phyloP scores from a whole-genome alignment of 176 grass and related monocot species.

The Carex pumila region DNA sequence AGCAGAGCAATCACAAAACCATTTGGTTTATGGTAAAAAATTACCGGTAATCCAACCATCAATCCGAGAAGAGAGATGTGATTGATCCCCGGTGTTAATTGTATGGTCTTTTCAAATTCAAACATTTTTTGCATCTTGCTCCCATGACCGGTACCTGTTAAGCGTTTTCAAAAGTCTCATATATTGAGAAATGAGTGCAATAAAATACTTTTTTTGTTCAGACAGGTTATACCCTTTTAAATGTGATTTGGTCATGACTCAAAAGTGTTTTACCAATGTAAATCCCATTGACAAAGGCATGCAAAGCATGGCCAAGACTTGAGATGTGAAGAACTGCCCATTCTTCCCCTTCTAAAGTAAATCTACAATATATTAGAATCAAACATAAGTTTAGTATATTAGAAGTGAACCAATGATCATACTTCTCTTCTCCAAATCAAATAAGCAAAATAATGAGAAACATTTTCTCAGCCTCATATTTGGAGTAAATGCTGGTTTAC shows the following conservation, averaged over 20 bases:
- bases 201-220: not conserved
- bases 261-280: constrained; percentile 38
- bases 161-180: not conserved
- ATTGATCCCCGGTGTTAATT: constrained; percentile 40
- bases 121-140: constrained; percentile 75
- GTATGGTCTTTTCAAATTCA: constrained; percentile 33
- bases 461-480: not conserved
- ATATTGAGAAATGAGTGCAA: not conserved
- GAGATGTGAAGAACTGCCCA: constrained; percentile 43
- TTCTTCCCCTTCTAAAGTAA: constrained; percentile 41
- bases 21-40: not conserved
- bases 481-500: not conserved
- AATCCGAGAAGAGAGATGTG: constrained; percentile 38
- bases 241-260: not conserved
- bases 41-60: constrained; percentile 41
- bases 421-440: not conserved
- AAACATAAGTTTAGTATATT: not conserved
- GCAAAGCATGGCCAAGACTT: constrained; percentile 55
- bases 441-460: not conserved
- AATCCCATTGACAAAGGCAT: constrained; percentile 45
- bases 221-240: not conserved
- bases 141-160: constrained; percentile 39
- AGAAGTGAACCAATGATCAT: not conserved
- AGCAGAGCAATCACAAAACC: not conserved
- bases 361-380: constrained; percentile 12